These are phyloP conservation scores for Lactifluus subvellereus DNA, from an alignment of 768 basidiomycete genomes.

Conservation along the genomic window DNA sequence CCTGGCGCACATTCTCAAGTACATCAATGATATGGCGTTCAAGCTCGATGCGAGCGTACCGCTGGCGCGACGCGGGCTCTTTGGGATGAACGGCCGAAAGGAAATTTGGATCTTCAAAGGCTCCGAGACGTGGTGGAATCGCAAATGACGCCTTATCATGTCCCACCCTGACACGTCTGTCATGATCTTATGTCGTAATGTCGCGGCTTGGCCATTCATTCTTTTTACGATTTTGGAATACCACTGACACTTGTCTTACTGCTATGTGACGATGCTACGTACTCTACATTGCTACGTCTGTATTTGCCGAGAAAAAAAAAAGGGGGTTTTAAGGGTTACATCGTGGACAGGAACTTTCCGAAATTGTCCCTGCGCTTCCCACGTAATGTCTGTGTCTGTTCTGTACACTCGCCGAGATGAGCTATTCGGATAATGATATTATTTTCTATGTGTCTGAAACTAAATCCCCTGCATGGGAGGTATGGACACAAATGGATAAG, in stretches of 20 bases:
- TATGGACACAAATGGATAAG: neutral
- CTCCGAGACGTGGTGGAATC: conserved; percentile 24
- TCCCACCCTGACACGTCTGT: neutral
- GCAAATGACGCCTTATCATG: conserved; percentile 1
- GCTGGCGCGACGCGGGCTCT: conserved; percentile 39
- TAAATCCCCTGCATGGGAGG: neutral
- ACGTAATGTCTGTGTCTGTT: neutral
- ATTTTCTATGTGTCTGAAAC: neutral
- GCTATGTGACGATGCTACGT: neutral
- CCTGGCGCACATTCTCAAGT: conserved; percentile 56
- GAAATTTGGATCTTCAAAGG: conserved; percentile 66
- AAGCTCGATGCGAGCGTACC: conserved; percentile 63
- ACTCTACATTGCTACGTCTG: neutral
- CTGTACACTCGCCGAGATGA: neutral
- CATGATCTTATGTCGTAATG: conserved; percentile 17
- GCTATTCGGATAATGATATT: neutral
- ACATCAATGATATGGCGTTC: conserved; percentile 51
- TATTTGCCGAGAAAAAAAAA: neutral
- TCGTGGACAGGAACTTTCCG: neutral
- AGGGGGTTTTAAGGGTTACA: neutral
- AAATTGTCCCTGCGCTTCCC: neutral
- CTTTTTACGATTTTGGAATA: neutral
- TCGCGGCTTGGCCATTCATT: neutral
- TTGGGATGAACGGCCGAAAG: conserved; percentile 40
- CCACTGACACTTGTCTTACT: neutral